phyloP scores from a whole-genome alignment of 495 filamentous ascomycete species.

The Sphaerosporella brunnea region DNA sequence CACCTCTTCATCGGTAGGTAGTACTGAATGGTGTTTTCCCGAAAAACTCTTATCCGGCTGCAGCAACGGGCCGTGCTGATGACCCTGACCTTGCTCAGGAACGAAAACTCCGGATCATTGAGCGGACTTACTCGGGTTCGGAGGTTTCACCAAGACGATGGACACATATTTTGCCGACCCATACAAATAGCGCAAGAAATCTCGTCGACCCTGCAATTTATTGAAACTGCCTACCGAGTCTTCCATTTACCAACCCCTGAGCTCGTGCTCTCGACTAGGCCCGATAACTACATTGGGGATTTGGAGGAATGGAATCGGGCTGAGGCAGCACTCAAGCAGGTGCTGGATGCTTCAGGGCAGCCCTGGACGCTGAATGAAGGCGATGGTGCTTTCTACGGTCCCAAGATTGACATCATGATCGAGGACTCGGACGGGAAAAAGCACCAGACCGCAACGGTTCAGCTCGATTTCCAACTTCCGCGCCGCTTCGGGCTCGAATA shows the following conservation, averaged over 20 bases:
- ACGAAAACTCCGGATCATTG: constrained; percentile 72
- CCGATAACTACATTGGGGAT: constrained; percentile 59
- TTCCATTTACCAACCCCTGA: constrained; percentile 58
- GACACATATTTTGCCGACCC: constrained; percentile 83
- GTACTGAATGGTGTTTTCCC: too few species aligned
- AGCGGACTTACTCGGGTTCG: constrained; percentile 76
- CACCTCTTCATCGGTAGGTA: constrained; percentile 47
- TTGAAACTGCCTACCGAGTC: constrained; percentile 56
- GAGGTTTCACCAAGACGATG: constrained; percentile 92
- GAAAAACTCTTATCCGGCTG: too few species aligned
- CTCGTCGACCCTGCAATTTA: constrained; percentile 57
- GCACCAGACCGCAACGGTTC: constrained; percentile 81
- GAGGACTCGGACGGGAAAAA: constrained; percentile 70
- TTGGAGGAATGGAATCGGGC: constrained; percentile 67
- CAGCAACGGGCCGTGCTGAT: not conserved
- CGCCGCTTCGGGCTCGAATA: constrained; percentile 66
- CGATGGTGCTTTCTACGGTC: constrained; percentile 87
- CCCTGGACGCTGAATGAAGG: constrained; percentile 58
- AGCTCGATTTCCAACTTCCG: constrained; percentile 86
- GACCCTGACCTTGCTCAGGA: constrained; percentile 35
- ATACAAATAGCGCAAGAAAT: constrained; percentile 72
- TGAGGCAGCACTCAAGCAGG: constrained; percentile 51
- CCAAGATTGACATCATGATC: constrained; percentile 83
- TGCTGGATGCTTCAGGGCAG: constrained; percentile 46
- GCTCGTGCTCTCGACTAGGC: constrained; percentile 60